Evolutionary conservation across 2,329 filamentous ascomycete genomes (phyloP), one percentile per base, ranked within the genome.

Genomic region (Penicillium digitatum): DNA sequence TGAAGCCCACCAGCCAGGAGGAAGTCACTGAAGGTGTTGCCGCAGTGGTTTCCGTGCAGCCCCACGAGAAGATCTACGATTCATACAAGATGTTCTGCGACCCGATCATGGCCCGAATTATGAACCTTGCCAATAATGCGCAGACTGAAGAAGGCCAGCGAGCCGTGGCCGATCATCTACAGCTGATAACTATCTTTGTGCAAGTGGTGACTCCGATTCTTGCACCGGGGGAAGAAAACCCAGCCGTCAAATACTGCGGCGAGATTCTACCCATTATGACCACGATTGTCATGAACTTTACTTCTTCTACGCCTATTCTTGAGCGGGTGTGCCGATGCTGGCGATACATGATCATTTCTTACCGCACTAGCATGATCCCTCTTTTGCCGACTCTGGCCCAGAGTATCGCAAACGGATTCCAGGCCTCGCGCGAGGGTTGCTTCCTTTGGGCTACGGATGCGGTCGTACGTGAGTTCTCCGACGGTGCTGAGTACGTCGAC

Each of bases 381-480:
- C 77, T 99, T 43, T 81, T 99, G 42, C 88, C 89, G 1, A 82
- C 85, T 20, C 85, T 99, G 74, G 95, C 94, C 18, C 89, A 93
- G 65, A 95, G 93, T 73, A 82, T 99, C 54, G 90, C 90, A 1
- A 82, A 81, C 60, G 92, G 93, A 5, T 99, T 99, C 71, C 82
- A 88, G 52, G 82, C 83, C 18, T 96, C 93, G 11, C 84, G 87
- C 57, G 93, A 99, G 74, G 94, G 94, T 12, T 96, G 93, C 72
- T 99, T 99, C 81, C 80, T 99, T n/a, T 99, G 94, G 94, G 93
- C 94, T 1, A 96, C 93, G 2, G 89, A 92, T 61, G 90, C 93
- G 9, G 95, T 99, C 59, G 82, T 99, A 29, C 88, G 94, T 56
- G 94, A 99, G 72, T 99, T 97, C 69, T 94, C 90, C 0, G 90